phyloP scores from a whole-genome alignment of 1,284 basidiomycete species.

The Cutaneotrichosporon arboriforme region DNA sequence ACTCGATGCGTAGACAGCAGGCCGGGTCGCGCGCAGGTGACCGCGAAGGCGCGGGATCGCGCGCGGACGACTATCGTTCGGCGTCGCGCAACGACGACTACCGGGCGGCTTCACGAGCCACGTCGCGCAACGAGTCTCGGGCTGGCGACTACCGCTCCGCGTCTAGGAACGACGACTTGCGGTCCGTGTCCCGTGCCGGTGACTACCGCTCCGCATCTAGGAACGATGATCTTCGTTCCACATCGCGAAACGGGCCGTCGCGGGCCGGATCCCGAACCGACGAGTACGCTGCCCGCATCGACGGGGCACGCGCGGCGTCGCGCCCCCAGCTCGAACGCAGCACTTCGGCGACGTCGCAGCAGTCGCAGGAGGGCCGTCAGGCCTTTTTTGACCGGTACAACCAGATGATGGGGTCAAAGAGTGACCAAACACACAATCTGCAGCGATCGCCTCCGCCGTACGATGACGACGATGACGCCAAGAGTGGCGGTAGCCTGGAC shows the following conservation, averaged over 20 bases:
- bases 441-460: neutral
- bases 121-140: too few relatives aligned
- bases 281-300: neutral
- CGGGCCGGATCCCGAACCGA: constrained; percentile 3
- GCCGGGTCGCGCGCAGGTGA: neutral
- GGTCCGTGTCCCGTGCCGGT: neutral
- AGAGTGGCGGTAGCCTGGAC: neutral
- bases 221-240: constrained; percentile 2
- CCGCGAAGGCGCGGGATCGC: constrained; percentile 1
- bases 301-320: neutral
- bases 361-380: constrained; percentile 9
- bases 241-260: constrained; percentile 3
- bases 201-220: constrained; percentile 5
- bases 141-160: constrained; percentile 7
- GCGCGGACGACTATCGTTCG: constrained; percentile 2
- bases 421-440: constrained; percentile 17
- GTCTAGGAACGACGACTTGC: constrained; percentile 3
- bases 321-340: constrained; percentile 7
- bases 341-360: constrained; percentile 5
- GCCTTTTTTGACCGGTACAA: constrained; percentile 56
- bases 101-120: constrained; percentile 1
- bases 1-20: neutral
- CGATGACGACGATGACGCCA: constrained; percentile 12
- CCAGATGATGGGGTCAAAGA: constrained; percentile 28
- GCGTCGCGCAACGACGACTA: constrained; percentile 4